Evolutionary conservation across 192 early-diverging fungal genomes (phyloP), one percentile per base, ranked within the genome.

Genomic region (Coemansia sp.): DNA sequence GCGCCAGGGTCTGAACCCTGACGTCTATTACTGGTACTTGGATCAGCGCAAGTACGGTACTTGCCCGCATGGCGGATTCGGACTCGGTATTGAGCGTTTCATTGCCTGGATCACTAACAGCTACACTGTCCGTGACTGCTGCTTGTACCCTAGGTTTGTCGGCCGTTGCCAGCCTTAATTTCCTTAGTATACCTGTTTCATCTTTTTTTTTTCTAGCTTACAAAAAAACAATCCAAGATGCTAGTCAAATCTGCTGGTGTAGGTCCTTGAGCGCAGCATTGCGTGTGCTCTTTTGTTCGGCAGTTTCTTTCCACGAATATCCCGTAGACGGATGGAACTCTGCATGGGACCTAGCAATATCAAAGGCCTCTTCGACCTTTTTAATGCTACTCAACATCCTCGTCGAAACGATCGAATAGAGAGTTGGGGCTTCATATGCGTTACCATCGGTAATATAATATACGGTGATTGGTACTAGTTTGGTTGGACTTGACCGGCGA

Each of bases 21-120:
- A 83, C 3, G 95, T 96, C 28, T 99, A 99, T 88, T 98, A 98
- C 88, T 99, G 98, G 98, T 93, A 90, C 85, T 95, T 96, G 44
- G 98, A 99, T 65, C 98, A 98, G 86, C 93, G 98, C 85, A 98
- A 98, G 87, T 99, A 95, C 80, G 97, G 98, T 43, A 91, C 95
- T 19, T 89, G 89, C 69, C 94, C 96, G 67, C 96, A 98, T 68
- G 98, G 96, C 73, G 98, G 98, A 23, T 99, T 94, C 76, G 98
- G 98, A 49, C 89, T 99, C 46, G 98, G 98, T 67, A 73, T 98
- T 35, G 98, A 99, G 78, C 91, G 98, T 32, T 97, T 96, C 86
- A 77, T 99, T 58, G 98, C 96, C 30, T 99, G 98, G 98, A 72
- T 99, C 69, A 86, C 95, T 62, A 89, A 96, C 87, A 89, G 94